Evolutionary conservation across 306 rosid genomes (phyloP).

Genomic region (Fagus crenata): DNA sequence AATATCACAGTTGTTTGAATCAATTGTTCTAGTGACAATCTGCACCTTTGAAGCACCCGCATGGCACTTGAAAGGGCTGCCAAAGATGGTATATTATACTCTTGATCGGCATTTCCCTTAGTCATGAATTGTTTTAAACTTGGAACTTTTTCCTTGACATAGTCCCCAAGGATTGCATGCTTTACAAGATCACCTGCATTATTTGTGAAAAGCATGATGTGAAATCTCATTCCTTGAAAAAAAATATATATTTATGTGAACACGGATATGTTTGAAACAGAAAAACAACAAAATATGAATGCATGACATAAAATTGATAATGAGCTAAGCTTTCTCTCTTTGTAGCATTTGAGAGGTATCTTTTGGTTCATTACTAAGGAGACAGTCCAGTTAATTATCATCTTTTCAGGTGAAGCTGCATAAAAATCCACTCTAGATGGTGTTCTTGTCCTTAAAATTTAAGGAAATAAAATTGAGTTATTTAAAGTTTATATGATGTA

Average conservation of each 20-base stretch:
- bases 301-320: no score
- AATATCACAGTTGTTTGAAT: conserved; percentile 9
- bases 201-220: conserved; percentile 8
- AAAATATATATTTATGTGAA: background rate
- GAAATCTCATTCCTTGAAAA: no score
- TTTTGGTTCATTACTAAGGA: no score
- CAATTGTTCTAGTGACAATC: conserved; percentile 18
- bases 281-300: no score
- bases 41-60: conserved; percentile 70
- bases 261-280: background rate
- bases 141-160: conserved; percentile 66
- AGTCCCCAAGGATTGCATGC: conserved; percentile 62
- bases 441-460: no score
- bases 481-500: background rate
- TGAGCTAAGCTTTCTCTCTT: no score
- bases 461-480: background rate
- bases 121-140: conserved; percentile 59
- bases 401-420: no score
- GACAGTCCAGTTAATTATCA: no score
- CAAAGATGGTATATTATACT: conserved; percentile 65
- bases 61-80: conserved; percentile 75
- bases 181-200: conserved; percentile 60
- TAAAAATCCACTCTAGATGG: no score
- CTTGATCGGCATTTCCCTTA: conserved; percentile 43
- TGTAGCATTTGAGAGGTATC: no score